Percentiles rank a stretch among this genome's conserved stretches.
These are phyloP conservation scores for Leishmania lainsoni DNA, from an alignment of 208 protist species.

Conservation along the genomic window DNA sequence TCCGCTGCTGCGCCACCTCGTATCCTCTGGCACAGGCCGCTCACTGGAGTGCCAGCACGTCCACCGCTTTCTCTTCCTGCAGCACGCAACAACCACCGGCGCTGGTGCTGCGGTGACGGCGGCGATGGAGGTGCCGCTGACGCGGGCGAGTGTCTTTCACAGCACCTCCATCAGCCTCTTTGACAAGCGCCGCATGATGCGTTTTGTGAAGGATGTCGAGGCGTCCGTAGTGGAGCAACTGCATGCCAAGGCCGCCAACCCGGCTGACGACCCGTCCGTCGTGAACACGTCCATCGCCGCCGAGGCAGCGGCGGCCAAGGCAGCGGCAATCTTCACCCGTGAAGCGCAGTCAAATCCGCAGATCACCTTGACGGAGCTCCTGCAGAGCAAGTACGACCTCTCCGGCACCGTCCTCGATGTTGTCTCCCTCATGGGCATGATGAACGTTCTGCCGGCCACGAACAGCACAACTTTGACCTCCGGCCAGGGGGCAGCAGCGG, in stretches of 20 bases:
- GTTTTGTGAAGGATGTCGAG: conserved; percentile 88
- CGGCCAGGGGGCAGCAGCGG: neutral
- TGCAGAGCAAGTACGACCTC: conserved; percentile 58
- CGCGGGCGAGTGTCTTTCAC: conserved; percentile 81
- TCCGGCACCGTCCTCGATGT: conserved; percentile 46
- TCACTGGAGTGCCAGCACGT: conserved; percentile 75
- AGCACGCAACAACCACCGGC: conserved; percentile 2
- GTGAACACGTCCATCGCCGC: conserved; percentile 30
- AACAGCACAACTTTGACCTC: neutral
- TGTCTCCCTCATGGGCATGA: conserved; percentile 65
- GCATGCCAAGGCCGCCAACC: conserved; percentile 65
- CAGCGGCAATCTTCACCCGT: conserved; percentile 18
- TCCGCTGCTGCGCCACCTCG: conserved; percentile 45
- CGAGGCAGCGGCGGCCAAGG: conserved; percentile 22
- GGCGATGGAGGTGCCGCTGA: conserved; percentile 68
- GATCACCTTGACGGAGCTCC: conserved; percentile 44
- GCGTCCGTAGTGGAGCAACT: conserved; percentile 69
- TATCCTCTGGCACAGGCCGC: conserved; percentile 52
- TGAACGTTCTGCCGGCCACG: conserved; percentile 34
- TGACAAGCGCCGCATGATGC: conserved; percentile 93
- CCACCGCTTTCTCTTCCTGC: conserved; percentile 50
- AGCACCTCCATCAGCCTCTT: conserved; percentile 56
- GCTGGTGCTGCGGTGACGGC: conserved; percentile 12
- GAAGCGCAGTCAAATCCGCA: conserved; percentile 21
- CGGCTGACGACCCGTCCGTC: conserved; percentile 44